Evolutionary conservation across 1,139 yeast genomes (phyloP), one percentile per base, ranked within the genome.

Genomic region (Hyphopichia fennica): DNA sequence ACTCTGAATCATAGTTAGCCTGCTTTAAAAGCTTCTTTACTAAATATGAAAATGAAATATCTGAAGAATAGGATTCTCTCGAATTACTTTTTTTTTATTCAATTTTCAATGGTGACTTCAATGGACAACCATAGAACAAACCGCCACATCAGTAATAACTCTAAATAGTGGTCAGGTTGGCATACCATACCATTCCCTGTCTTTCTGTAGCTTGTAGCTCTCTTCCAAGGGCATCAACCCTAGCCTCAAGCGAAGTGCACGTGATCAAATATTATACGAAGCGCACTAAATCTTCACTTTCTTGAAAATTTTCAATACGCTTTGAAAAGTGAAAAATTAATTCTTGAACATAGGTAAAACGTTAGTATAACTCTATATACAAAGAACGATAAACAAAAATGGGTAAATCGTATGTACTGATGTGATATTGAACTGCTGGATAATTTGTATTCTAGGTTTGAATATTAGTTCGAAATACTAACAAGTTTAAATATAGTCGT

Each of bases 401-500:
- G 39, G 39, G 39, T 37, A 37, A 37, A 37, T 37, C 39, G 39
- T 37, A 37, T 37, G 39, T 37, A 27, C n/a, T n/a, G n/a, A 7
- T 19, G n/a, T n/a, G n/a, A n/a, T n/a, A n/a, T n/a, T n/a, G n/a
- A n/a, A n/a, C n/a, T 6, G 23, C 5, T 20, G 23, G 23, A 14
- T 28, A 9, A n/a, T n/a, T n/a, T n/a, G n/a, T 22, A 22, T 7
- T 6, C 23, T 6, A 9, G 23, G 23, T 7, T 7, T 22, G 23
- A 25, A 9, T 25, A 25, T 25, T 7, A 25, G 28, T 7, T 7
- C 11, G 23, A 8, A 27, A 28, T 33, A 33, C 25, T 33, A 33
- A 33, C 35, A n/a, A 8, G 9, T 6, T 19, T 20, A 3, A 18
- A 38, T 48, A n/a, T 65, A 86, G 95, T 79, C 97, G 89, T 84